These are phyloP conservation scores for Scheffersomyces spartinae DNA, from an alignment of 805 yeast species.

Conservation along the genomic window DNA sequence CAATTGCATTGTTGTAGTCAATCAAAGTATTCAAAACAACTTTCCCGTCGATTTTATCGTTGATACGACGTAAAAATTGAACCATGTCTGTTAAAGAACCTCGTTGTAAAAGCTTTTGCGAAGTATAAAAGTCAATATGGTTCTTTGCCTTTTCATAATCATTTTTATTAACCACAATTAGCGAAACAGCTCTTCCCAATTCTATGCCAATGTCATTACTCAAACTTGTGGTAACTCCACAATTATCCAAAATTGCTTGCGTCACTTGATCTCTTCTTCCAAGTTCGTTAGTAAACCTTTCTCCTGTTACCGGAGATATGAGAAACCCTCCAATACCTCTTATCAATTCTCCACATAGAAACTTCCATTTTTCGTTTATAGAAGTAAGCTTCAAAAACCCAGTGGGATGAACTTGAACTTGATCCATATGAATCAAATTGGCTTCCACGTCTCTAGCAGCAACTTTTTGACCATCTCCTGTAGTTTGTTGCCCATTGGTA, in stretches of 20 bases:
- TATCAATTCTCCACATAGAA: constrained; percentile 48
- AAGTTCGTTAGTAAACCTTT: constrained; percentile 44
- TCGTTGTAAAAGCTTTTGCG: no score
- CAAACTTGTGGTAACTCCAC: constrained; percentile 11
- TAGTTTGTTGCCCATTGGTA: constrained; percentile 43
- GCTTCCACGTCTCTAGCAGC: constrained; percentile 34
- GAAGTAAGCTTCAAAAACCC: constrained; percentile 40
- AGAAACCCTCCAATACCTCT: constrained; percentile 51
- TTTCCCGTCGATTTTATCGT: no score
- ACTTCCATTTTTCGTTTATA: constrained; percentile 33
- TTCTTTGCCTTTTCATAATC: constrained; percentile 33
- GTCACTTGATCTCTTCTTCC: constrained; percentile 43
- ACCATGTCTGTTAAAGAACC: no score
- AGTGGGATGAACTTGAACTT: constrained; percentile 53
- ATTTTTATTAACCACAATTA: constrained; percentile 26
- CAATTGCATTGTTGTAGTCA: constrained; percentile 9
- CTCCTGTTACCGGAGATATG: constrained; percentile 30
- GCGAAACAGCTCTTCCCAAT: constrained; percentile 8
- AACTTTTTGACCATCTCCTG: constrained; percentile 49
- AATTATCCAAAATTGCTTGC: constrained; percentile 20
- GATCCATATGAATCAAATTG: constrained; percentile 42
- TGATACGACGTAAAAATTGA: no score
- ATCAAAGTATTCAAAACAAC: constrained; percentile 7
- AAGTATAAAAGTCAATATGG: constrained; percentile 40
- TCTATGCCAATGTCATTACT: constrained; percentile 4